phyloP scores from a whole-genome alignment of 805 yeast species.

The Candida taoyuanica region DNA sequence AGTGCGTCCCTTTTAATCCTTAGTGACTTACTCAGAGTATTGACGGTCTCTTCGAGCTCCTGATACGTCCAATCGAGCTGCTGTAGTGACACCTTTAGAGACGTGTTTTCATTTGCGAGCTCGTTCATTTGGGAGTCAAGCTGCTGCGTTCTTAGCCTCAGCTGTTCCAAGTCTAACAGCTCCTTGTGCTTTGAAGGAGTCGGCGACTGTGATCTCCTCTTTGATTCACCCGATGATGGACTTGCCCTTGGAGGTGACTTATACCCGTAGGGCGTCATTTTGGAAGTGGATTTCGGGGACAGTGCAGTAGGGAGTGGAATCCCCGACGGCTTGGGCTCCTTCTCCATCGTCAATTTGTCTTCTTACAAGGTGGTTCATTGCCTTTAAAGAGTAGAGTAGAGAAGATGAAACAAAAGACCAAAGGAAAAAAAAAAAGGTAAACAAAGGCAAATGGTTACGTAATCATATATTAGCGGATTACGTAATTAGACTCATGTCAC shows the following conservation, averaged over 20 bases:
- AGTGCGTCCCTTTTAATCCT: conserved; percentile 31
- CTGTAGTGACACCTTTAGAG: conserved; percentile 20
- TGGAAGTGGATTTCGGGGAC: conserved; percentile 19
- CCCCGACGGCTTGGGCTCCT: conserved; percentile 13
- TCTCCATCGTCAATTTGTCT: neutral
- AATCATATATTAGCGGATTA: too few species aligned
- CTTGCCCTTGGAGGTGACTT: conserved; percentile 9
- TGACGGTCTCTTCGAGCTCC: conserved; percentile 26
- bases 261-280: conserved; percentile 12
- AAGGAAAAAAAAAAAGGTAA: neutral
- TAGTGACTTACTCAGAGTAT: conserved; percentile 18
- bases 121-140: conserved; percentile 30
- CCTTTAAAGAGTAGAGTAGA: too few species aligned
- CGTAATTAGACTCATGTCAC: too few species aligned
- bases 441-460: neutral
- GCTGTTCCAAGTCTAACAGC: neutral
- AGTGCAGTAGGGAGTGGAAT: conserved; percentile 23
- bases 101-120: conserved; percentile 21
- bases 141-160: conserved; percentile 14
- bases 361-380: neutral
- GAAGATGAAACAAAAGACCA: too few species aligned
- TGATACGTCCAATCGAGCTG: conserved; percentile 34
- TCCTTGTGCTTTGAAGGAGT: too few species aligned
- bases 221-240: neutral
- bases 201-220: too few species aligned